Percentiles rank a stretch among this genome's conserved stretches.
phyloP scores from a whole-genome alignment of 176 grass and related monocot species.

The Hsuehochloa calcarea region DNA sequence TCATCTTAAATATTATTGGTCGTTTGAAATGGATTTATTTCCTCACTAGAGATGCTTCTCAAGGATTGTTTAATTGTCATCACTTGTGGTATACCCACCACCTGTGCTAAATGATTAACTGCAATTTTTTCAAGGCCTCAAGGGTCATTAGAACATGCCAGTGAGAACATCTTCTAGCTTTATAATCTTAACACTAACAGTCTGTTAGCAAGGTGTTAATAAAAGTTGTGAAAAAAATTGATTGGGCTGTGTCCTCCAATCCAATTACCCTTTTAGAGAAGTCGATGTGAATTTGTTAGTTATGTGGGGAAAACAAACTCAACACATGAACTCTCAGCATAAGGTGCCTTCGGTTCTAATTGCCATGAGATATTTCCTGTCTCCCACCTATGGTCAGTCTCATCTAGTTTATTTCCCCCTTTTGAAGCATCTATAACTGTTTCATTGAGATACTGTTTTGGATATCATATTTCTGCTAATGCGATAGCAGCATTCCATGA shows the following conservation, averaged over 20 bases:
- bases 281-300: background rate
- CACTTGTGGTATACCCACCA: background rate
- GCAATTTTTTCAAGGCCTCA: background rate
- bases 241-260: background rate
- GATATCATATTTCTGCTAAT: slow-evolving; percentile 34
- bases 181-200: background rate
- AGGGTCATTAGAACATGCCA: background rate
- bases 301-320: background rate
- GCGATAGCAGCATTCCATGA: slow-evolving; percentile 20
- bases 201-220: background rate
- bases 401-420: background rate
- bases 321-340: background rate
- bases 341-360: slow-evolving; percentile 2
- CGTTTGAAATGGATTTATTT: background rate
- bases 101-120: background rate
- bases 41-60: background rate
- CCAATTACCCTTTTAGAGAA: background rate
- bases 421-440: background rate
- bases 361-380: background rate
- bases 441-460: slow-evolving; percentile 11
- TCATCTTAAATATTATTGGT: background rate
- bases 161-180: background rate
- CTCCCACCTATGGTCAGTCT: background rate
- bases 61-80: background rate
- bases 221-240: background rate